Evolutionary conservation across 2,329 filamentous ascomycete genomes (phyloP), one percentile per base, ranked within the genome.

Genomic region (Seiridium unicorne): DNA sequence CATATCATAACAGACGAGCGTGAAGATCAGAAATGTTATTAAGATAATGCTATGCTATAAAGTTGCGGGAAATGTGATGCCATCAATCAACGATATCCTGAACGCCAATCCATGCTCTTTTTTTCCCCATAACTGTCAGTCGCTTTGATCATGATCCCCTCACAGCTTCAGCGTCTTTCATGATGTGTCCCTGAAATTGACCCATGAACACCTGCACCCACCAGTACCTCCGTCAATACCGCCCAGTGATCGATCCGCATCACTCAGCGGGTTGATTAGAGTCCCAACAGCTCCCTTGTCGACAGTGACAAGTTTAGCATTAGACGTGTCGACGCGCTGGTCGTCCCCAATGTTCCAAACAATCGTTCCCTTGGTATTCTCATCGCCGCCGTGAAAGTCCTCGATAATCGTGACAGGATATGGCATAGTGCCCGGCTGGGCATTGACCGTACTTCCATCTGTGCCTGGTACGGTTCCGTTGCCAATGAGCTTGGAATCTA

Each of bases 151-250:
- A 1, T 26, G 18, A 26, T 26, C 18, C 18, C 18, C 18, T 26
- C 18, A 26, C 18, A 26, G 18, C 18, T 26, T 26, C 18, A 26
- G 18, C 18, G 18, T 26, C 18, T 26, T 26, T 26, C 18, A 26
- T 26, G 18, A 26, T 26, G 18, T 26, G 18, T 26, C 44, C 49
- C 44, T 47, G 44, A 76, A 86, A 61, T 89, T 89, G 59, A 79
- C 76, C 83, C 85, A 89, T 65, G 81, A 76, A 69, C 86, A 89
- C 71, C 75, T 79, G 68, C 86, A 89, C 1, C 87, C 87, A 13
- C 86, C 85, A 1, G 78, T 81, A 44, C 86, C 87, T 31, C 87
- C 87, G 69, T 89, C 86, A 64, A 84, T 82, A 1, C 86, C 87
- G 2, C 87, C 87, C 60, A 84, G 75, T 34, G 75, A 79, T 9